Evolutionary conservation across 2,329 filamentous ascomycete species (phyloP).

Genomic region (Mollisia scopiformis): DNA sequence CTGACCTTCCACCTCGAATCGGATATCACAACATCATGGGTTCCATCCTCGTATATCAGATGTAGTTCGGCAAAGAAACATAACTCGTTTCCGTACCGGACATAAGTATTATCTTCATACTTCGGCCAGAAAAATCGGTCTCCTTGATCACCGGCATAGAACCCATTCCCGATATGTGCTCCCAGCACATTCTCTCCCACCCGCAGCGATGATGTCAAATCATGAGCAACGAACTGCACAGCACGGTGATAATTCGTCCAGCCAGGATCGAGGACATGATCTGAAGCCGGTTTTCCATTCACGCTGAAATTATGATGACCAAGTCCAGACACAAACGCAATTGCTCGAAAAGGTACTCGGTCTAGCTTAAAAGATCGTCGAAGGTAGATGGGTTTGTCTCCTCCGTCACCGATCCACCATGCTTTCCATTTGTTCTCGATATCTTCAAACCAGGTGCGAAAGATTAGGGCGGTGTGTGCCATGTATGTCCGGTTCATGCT

Average conservation of each 20-base stretch:
- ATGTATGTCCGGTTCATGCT: constrained; percentile 4
- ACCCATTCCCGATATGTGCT: not conserved
- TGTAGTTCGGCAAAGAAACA: not conserved
- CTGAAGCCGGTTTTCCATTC: not conserved
- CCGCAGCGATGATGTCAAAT: not conserved
- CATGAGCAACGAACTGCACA: not conserved
- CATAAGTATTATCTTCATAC: constrained; percentile 2
- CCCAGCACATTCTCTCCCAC: not conserved
- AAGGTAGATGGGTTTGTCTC: not conserved
- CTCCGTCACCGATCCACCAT: not conserved
- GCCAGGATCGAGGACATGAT: not conserved
- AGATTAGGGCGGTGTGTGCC: not conserved
- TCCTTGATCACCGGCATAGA: constrained; percentile 1
- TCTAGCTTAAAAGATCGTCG: not conserved
- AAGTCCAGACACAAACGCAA: not conserved
- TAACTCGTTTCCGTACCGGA: not conserved
- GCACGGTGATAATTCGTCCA: constrained; percentile 1
- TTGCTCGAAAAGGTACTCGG: not conserved
- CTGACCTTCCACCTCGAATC: not conserved
- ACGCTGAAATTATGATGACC: not conserved
- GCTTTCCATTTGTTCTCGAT: not conserved
- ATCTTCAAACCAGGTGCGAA: constrained; percentile 1
- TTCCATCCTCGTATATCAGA: not conserved
- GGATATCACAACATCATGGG: not conserved
- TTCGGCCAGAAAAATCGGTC: not conserved